phyloP scores from a whole-genome alignment of 352 stramenopile genomes.

The Pythium aristosporum region DNA sequence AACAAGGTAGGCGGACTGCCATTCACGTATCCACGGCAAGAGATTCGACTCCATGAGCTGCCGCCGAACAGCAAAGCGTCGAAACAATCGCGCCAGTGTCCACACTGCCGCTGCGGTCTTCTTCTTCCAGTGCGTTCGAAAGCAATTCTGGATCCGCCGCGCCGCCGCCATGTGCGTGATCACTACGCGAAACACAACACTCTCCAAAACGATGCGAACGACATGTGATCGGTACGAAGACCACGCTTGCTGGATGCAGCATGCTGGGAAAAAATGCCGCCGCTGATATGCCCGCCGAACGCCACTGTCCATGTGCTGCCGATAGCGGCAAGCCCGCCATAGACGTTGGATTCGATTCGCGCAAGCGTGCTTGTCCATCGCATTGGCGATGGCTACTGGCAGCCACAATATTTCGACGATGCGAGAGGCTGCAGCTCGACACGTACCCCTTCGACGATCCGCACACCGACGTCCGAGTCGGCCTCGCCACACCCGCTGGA shows the following conservation, averaged over 20 bases:
- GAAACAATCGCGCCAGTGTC: conserved; percentile 24
- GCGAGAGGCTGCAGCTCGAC: conserved; percentile 3
- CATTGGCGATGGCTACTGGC: conserved; percentile 1
- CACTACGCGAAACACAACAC: conserved; percentile 18
- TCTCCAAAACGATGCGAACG: conserved; percentile 9
- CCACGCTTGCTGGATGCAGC: conserved; percentile 31
- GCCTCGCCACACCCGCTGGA: conserved; percentile 35
- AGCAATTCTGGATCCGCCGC: conserved; percentile 24
- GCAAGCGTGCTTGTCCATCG: background rate
- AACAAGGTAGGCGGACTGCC: conserved; percentile 14
- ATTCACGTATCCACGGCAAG: conserved; percentile 5
- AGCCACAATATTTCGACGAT: conserved; percentile 11
- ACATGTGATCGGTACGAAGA: conserved; percentile 7
- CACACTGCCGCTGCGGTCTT: conserved; percentile 6
- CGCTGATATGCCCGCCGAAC: conserved; percentile 4
- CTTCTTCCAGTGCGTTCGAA: conserved; percentile 10
- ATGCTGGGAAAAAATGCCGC: conserved; percentile 28
- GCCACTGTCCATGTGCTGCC: conserved; percentile 5
- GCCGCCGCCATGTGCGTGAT: conserved; percentile 24
- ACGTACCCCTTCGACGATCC: conserved; percentile 2
- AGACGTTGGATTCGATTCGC: conserved; percentile 26
- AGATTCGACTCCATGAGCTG: conserved; percentile 1
- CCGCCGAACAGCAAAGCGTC: conserved; percentile 24
- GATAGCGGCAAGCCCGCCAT: conserved; percentile 14
- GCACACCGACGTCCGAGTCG: conserved; percentile 15